These are phyloP conservation scores for Chlorella vulgaris DNA, from an alignment of 139 green algal genomes.

Conservation along the genomic window DNA sequence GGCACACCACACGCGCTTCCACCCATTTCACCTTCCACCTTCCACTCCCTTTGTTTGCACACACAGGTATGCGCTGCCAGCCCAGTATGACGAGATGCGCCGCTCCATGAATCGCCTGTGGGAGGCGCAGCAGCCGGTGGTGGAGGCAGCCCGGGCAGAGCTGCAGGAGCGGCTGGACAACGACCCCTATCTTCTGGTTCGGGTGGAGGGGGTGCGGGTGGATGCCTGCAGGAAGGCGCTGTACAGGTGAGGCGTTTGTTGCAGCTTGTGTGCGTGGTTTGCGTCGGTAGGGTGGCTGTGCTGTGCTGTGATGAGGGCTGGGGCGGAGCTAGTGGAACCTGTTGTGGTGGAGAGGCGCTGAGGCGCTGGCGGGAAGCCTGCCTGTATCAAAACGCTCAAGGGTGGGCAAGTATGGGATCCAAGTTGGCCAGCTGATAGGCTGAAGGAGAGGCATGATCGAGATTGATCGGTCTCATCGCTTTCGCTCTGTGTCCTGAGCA, in stretches of 20 bases:
- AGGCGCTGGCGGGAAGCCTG: no score
- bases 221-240: conserved; percentile 59
- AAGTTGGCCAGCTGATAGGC: neutral
- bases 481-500: neutral
- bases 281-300: no score
- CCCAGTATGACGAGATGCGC: conserved; percentile 36
- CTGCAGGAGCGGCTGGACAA: conserved; percentile 43
- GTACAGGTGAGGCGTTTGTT: conserved; percentile 46
- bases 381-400: no score
- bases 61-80: conserved; percentile 43
- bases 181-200: conserved; percentile 65
- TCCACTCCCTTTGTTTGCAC: neutral
- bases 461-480: neutral
- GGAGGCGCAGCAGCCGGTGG: conserved; percentile 38
- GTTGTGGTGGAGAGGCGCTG: no score
- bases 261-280: neutral
- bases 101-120: conserved; percentile 31
- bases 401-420: no score
- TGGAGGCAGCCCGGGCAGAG: conserved; percentile 58
- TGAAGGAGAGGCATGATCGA: neutral
- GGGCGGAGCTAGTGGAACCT: no score
- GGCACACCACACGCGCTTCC: neutral
- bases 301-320: no score
- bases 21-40: neutral
- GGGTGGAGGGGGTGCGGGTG: conserved; percentile 50